Percentiles rank a stretch among this genome's conserved stretches.
Conservation (phyloP, 345 rosid species). For the Triadica sebifera region DNA sequence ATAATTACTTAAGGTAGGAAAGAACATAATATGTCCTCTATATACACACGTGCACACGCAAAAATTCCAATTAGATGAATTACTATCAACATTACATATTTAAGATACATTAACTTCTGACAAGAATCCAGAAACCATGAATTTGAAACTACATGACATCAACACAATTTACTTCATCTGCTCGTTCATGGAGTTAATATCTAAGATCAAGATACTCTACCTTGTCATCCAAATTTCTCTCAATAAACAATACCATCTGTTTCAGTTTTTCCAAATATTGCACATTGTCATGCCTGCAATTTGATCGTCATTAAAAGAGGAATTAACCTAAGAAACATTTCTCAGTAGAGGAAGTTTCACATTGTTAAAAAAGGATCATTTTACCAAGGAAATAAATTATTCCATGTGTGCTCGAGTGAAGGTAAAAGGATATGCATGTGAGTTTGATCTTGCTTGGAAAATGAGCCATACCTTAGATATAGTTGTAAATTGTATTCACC, state of each 20-base stretch:
- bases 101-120: background rate
- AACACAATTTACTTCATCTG: background rate
- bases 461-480: constrained; percentile 60
- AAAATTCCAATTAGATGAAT: background rate
- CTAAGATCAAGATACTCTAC: constrained; percentile 35
- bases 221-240: constrained; percentile 76
- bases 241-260: constrained; percentile 80
- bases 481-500: constrained; percentile 86
- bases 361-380: background rate
- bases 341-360: constrained; percentile 1
- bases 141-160: background rate
- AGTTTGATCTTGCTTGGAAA: background rate
- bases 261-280: constrained; percentile 85
- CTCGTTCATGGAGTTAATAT: background rate
- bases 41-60: background rate
- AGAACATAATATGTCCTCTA: background rate
- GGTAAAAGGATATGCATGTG: background rate
- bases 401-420: background rate
- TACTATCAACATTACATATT: background rate
- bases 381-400: background rate
- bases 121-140: background rate
- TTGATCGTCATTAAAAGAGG: constrained; percentile 28
- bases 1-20: background rate
- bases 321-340: constrained; percentile 20
- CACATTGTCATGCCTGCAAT: constrained; percentile 88